phyloP scores from a whole-genome alignment of 2,329 filamentous ascomycete genomes.

The Lasiodiplodia hormozganensis region DNA sequence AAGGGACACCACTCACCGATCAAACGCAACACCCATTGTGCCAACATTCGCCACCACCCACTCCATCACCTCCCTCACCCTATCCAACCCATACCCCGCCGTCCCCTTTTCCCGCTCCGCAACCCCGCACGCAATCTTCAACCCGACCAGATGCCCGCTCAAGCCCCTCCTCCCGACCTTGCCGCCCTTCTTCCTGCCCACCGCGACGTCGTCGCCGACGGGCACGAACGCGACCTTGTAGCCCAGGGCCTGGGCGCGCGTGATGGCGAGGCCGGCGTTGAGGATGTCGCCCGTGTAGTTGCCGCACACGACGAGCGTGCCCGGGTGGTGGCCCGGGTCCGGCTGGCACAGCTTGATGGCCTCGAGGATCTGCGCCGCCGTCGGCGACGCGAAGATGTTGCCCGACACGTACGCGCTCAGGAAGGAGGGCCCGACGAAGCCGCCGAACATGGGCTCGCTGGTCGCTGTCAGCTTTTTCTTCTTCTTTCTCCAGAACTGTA shows the following conservation, averaged over 20 bases:
- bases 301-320: slow-evolving; percentile 67
- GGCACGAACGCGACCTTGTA: slow-evolving; percentile 64
- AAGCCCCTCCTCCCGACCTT: slow-evolving; percentile 68
- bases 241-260: slow-evolving; percentile 63
- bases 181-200: slow-evolving; percentile 62
- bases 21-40: slow-evolving; percentile 9
- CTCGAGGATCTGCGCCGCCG: slow-evolving; percentile 67
- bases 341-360: slow-evolving; percentile 63
- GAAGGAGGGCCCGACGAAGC: slow-evolving; percentile 68
- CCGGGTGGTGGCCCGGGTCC: slow-evolving; percentile 42
- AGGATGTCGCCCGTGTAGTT: slow-evolving; percentile 72
- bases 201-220: slow-evolving; percentile 70
- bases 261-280: slow-evolving; percentile 67
- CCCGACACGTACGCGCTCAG: slow-evolving; percentile 67
- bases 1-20: neutral
- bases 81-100: slow-evolving; percentile 38
- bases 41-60: slow-evolving; percentile 46
- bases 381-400: slow-evolving; percentile 69
- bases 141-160: slow-evolving; percentile 66
- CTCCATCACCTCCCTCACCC: slow-evolving; percentile 46
- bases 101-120: slow-evolving; percentile 37
- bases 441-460: slow-evolving; percentile 66
- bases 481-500: too few species aligned
- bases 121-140: slow-evolving; percentile 67
- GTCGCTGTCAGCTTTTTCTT: slow-evolving; percentile 40